phyloP scores from a whole-genome alignment of 2,329 filamentous ascomycete species.

The Fusarium brevicatenulatum region DNA sequence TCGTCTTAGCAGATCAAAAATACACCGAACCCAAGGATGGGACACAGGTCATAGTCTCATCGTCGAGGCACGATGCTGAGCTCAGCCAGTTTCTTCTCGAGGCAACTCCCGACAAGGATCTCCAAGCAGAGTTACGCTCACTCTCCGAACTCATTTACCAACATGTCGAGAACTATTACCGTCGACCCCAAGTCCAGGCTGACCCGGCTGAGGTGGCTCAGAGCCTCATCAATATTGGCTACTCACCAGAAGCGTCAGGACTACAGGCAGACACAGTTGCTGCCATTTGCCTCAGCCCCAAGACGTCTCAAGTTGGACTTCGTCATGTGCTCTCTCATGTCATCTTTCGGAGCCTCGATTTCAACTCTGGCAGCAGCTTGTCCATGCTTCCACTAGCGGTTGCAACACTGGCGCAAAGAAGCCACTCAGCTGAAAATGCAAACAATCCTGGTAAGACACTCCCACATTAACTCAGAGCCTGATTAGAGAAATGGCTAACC shows the following conservation, averaged over 20 bases:
- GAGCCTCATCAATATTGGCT: conserved; percentile 43
- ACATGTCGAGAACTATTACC: conserved; percentile 55
- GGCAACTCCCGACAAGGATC: conserved; percentile 50
- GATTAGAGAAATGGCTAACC: not conserved
- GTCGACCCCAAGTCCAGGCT: conserved; percentile 39
- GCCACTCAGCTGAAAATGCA: conserved; percentile 44
- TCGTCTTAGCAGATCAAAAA: not conserved
- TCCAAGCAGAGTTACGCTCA: conserved; percentile 47
- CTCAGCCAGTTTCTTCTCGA: conserved; percentile 52
- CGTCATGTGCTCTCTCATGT: conserved; percentile 52
- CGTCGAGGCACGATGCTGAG: conserved; percentile 29
- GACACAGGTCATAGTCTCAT: conserved; percentile 17
- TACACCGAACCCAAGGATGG: conserved; percentile 3
- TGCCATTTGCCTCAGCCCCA: conserved; percentile 47
- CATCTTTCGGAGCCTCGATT: conserved; percentile 50
- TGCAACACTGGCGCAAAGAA: conserved; percentile 44
- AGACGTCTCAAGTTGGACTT: conserved; percentile 47
- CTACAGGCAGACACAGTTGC: conserved; percentile 37
- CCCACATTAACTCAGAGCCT: not conserved
- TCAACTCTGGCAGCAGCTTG: conserved; percentile 39
- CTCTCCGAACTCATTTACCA: conserved; percentile 51
- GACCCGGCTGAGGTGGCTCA: conserved; percentile 35
- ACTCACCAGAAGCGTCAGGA: conserved; percentile 28
- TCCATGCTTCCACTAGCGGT: conserved; percentile 53
- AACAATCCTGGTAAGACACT: conserved; percentile 47